Evolutionary conservation across 2,329 filamentous ascomycete species (phyloP), one percentile per base, ranked within the genome.

Genomic region (Monosporascus sp.): DNA sequence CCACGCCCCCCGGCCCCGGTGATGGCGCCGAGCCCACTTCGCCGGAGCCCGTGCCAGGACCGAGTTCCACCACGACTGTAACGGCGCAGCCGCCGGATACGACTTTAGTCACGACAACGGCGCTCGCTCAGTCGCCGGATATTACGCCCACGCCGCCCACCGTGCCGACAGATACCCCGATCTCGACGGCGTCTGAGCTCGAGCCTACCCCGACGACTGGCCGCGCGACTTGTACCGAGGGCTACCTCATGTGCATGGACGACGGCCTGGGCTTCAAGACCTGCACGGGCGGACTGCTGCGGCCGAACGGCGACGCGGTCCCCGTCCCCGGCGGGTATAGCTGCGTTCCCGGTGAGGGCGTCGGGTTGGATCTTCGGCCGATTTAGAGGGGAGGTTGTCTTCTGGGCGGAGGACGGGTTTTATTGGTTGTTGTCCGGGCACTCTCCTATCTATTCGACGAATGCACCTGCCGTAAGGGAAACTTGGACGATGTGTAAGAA

Each of bases 201-300:
- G 35, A 17, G 17, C n/a, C 44, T 11, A 6, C 15, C 31, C 46
- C 53, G 18, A 43, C 53, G n/a, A 9, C 55, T 4, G 40, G 40
- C 20, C 37, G 28, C 18, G 50, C n/a, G 24, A 9, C 44, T 3
- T 65, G 63, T 37, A 46, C 50, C 3, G 63, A 65, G 40, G 59
- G 63, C 9, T 40, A 63, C n/a, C 59, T 65, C 9, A 62, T 60
- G 3, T 65, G 63, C n/a, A 56, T 65, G 26, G 52, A 53, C 1
- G 58, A 64, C 35, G 58, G 56, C 8, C 51, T 48, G 6, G 60
- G 61, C 38, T 65, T 66, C 47, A 58, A 60, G 11, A 63, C 55
- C 1, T 64, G 63, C 46, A 64, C 60, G 2, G 61, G 61, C 7
- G 60, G 63, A 8, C 50, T 57, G 41, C 38, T 63, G 41, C 63